Evolutionary conservation across 352 stramenopile genomes (phyloP).

Genomic region (Aphanomyces euteiches): DNA sequence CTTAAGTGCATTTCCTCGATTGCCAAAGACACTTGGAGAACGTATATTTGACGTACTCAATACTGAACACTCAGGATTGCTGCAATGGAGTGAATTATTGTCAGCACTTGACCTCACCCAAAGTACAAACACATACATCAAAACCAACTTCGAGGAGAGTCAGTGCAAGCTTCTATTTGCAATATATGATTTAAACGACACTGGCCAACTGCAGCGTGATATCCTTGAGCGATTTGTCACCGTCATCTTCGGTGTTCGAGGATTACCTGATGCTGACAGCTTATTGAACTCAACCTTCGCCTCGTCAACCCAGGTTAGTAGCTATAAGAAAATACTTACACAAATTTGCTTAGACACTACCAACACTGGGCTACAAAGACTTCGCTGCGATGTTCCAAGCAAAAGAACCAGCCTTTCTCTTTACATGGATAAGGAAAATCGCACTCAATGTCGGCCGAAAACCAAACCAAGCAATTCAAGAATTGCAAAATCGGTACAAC

Average conservation of each 20-base stretch:
- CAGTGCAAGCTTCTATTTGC: slow-evolving; percentile 74
- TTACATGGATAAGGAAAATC: slow-evolving; percentile 9
- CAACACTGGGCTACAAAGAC: slow-evolving; percentile 39
- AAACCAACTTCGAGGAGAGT: slow-evolving; percentile 48
- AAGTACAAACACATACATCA: slow-evolving; percentile 37
- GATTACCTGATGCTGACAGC: slow-evolving; percentile 42
- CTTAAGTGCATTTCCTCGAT: slow-evolving; percentile 68
- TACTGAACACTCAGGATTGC: slow-evolving; percentile 52
- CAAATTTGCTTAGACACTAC: background rate
- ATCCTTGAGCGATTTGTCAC: slow-evolving; percentile 79
- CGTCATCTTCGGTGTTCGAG: slow-evolving; percentile 70
- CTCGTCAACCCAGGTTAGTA: slow-evolving; percentile 21
- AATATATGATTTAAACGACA: slow-evolving; percentile 77
- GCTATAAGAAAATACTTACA: background rate
- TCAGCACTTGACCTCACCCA: slow-evolving; percentile 71
- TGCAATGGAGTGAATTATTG: slow-evolving; percentile 62
- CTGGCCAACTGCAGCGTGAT: slow-evolving; percentile 58
- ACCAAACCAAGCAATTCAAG: slow-evolving; percentile 48
- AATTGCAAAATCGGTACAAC: slow-evolving; percentile 74
- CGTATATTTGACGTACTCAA: slow-evolving; percentile 83
- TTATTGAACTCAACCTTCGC: slow-evolving; percentile 62
- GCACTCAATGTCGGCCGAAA: slow-evolving; percentile 15
- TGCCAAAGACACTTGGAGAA: slow-evolving; percentile 77
- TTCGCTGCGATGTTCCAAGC: slow-evolving; percentile 40
- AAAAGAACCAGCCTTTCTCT: background rate